These are phyloP conservation scores for Stylosanthes scabra DNA, from an alignment of 331 rosid species.

Conservation along the genomic window DNA sequence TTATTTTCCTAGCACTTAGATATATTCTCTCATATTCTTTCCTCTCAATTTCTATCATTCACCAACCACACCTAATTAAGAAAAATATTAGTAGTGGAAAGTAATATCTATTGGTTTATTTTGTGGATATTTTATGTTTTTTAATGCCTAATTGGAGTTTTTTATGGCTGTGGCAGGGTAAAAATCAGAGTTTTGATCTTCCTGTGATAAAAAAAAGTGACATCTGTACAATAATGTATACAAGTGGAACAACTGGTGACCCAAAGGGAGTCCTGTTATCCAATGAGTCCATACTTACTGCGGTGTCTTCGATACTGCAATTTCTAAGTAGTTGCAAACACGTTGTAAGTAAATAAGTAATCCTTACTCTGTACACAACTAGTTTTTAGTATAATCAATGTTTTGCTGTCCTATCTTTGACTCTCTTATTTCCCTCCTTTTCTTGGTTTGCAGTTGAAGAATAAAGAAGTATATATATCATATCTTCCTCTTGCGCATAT, in stretches of 20 bases:
- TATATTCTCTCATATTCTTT: no score
- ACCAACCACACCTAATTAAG: background rate
- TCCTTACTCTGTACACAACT: slow-evolving; percentile 15
- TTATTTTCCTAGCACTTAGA: background rate
- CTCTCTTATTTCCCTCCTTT: slow-evolving; percentile 17
- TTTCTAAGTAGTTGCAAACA: slow-evolving; percentile 63
- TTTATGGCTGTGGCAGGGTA: slow-evolving; percentile 62
- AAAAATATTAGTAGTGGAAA: background rate
- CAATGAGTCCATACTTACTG: slow-evolving; percentile 78
- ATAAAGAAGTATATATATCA: slow-evolving; percentile 75
- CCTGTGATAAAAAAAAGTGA: slow-evolving; percentile 82
- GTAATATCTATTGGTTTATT: background rate
- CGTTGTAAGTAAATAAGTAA: slow-evolving; percentile 54
- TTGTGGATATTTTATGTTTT: slow-evolving; percentile 12
- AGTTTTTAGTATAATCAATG: slow-evolving; percentile 34
- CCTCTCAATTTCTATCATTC: no score
- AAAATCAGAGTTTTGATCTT: slow-evolving; percentile 65
- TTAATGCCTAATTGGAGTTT: slow-evolving; percentile 39
- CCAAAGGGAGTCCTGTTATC: slow-evolving; percentile 95
- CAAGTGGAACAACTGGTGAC: slow-evolving; percentile 98
- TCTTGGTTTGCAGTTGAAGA: slow-evolving; percentile 54
- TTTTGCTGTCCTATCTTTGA: slow-evolving; percentile 21
- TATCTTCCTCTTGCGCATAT: slow-evolving; percentile 97
- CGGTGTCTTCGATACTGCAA: slow-evolving; percentile 62
- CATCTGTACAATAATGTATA: slow-evolving; percentile 93